phyloP scores from a whole-genome alignment of 1,284 basidiomycete genomes.

The Schizopora paradoxa region DNA sequence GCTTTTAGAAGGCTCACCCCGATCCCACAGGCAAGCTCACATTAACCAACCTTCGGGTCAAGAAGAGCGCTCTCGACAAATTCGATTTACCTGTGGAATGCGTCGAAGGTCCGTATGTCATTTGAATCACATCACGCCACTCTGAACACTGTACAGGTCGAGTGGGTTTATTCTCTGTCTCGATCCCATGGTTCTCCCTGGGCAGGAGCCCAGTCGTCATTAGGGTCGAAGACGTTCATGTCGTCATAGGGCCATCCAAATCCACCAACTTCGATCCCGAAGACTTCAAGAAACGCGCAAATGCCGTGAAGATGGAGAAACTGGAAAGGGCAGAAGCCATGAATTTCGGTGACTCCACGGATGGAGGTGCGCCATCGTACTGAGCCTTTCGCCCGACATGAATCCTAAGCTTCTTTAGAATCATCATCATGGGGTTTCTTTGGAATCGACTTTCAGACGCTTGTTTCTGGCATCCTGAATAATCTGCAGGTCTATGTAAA shows the following conservation, averaged over 20 bases:
- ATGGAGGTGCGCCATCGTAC: slow-evolving; percentile 31
- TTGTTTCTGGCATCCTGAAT: slow-evolving; percentile 91
- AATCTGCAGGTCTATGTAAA: slow-evolving; percentile 95
- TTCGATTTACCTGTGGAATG: slow-evolving; percentile 96
- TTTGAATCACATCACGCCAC: slow-evolving; percentile 7
- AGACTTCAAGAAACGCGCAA: slow-evolving; percentile 80
- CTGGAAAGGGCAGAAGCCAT: slow-evolving; percentile 87
- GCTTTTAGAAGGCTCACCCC: slow-evolving; percentile 5
- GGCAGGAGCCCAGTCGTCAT: slow-evolving; percentile 93
- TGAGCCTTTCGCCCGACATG: background rate
- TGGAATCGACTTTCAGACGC: slow-evolving; percentile 78
- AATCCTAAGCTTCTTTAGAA: slow-evolving; percentile 5
- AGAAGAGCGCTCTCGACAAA: slow-evolving; percentile 93
- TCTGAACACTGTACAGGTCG: slow-evolving; percentile 54
- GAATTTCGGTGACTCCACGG: slow-evolving; percentile 60
- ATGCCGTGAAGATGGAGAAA: slow-evolving; percentile 86
- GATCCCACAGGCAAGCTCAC: slow-evolving; percentile 69
- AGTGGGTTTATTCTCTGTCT: slow-evolving; percentile 88
- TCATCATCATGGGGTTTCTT: slow-evolving; percentile 71
- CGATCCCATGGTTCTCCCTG: slow-evolving; percentile 94
- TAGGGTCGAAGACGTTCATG: slow-evolving; percentile 90
- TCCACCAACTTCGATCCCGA: slow-evolving; percentile 70
- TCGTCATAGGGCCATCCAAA: slow-evolving; percentile 85
- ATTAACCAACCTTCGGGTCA: slow-evolving; percentile 78
- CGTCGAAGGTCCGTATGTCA: slow-evolving; percentile 63